Evolutionary conservation across 2,329 filamentous ascomycete species (phyloP), one percentile per base, ranked within the genome.

Genomic region (Gnomoniopsis smithogilvyi): DNA sequence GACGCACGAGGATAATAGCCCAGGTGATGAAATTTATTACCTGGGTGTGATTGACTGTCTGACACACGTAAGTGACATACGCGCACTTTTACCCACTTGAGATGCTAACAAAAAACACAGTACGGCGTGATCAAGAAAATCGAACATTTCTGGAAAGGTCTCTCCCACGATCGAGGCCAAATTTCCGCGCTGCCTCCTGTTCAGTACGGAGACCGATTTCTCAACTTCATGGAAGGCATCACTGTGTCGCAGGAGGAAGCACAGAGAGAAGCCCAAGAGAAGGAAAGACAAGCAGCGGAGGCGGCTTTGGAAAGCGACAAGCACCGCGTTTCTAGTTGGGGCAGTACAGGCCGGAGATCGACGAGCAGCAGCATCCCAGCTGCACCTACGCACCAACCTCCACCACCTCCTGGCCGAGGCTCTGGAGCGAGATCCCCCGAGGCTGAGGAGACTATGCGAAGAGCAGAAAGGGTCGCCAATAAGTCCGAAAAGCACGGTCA

Each of bases 31-130:
- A 74, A 92, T 99, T 46, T 99, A 99, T 74, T 99, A 99, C 71
- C 85, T 99, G 8, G 96, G 95, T 38, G 96, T 99, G 67, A 99
- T 99, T 73, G 95, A 99, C 75, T 99, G 95, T 73, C 80, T 99
- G 68, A 99, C 95, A 67, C 92, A 97, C 73, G 92, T 96, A 82
- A 85, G 91, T 84, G 55, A 36, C 38, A 7, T 3, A 15, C 48
- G 14, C 3, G 15, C 34, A 6, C 2, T 46, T 12, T 41, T 14
- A 8, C 2, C 24, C 11, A 1, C 6, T 3, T 17, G n/a, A 21
- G 15, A 45, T 53, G 26, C 64, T 66, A 53, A 69, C 64, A n/a
- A n/a, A 62, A 36, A 2, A 15, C 41, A 26, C 67, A 96, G 91
- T 99, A 98, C 73, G 92, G 92, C 65, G 86, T 93, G 64, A 84